Percentiles rank a stretch among this genome's conserved stretches.
Evolutionary conservation across 768 basidiomycete species (phyloP).

Genomic region (Serendipita vermifera): DNA sequence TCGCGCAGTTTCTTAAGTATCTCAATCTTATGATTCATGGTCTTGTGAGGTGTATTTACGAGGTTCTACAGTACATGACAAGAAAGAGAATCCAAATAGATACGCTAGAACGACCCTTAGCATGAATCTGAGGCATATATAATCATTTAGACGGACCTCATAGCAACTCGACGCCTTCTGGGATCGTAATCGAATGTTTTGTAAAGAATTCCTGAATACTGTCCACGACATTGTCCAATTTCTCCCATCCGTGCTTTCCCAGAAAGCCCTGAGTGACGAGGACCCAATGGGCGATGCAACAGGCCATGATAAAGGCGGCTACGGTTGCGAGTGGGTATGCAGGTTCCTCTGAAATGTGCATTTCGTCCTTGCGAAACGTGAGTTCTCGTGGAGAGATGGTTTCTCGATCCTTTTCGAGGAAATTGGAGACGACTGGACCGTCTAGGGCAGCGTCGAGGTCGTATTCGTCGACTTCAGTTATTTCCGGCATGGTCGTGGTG

Average conservation of each 20-base stretch:
- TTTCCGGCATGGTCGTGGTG: no score
- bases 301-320: conserved; percentile 1
- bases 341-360: not conserved
- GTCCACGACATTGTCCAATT: not conserved
- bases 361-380: conserved; percentile 1
- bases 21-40: no score
- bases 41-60: no score
- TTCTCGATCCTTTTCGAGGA: not conserved
- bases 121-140: no score
- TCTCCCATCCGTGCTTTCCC: not conserved
- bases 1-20: no score
- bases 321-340: not conserved
- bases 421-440: not conserved
- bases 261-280: conserved; percentile 6
- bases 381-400: conserved; percentile 1
- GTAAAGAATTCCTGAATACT: conserved; percentile 1
- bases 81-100: no score
- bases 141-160: no score
- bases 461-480: no score
- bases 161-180: not conserved
- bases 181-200: not conserved
- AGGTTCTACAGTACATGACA: no score
- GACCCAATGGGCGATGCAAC: not conserved
- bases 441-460: conserved; percentile 1
- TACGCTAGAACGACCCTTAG: no score